Base-by-base conservation (phyloP, 495 filamentous ascomycete genomes). In the Neurospora sp. region DNA sequence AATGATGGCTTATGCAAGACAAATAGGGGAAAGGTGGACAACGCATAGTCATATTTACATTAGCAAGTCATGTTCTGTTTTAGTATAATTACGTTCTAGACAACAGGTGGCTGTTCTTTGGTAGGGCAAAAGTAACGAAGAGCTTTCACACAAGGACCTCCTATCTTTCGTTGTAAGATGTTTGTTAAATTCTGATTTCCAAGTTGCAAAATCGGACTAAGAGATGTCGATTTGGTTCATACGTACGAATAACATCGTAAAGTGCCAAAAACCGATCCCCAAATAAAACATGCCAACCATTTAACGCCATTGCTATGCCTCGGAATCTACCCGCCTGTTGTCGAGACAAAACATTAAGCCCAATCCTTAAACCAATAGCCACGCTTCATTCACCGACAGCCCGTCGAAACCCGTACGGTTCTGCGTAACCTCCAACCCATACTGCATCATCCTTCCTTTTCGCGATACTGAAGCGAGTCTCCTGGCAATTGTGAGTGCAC, bases 251-350 rank as follows among this genome's bases (percentile, higher is more conserved):
- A 16, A 4, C 54, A 66, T 35, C 11, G 48, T 35, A 18, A 16
- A 16, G 54, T 10, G 0, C 54, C 5, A 0, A 2, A 18, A 66
- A 62, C 54, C 5, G 12, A 3, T 1, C 5, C 27, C 54, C 54
- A 35, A 27, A 35, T 31, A 66, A 66, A 59, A 9, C 54, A 35
- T 4, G 5, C 54, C 54, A 70, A 70, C 38, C 72, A 41, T 54
- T 69, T 18, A 62, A 77, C 76, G 73, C 76, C 76, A 37, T 74
- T 73, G 76, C 76, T 75, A 77, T 77, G 74, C 74, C 72, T 69
- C 11, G 14, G 54, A 35, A 37, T 35, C 27, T 66, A 16, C 54
- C 54, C 54, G 54, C 54, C 54, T 31, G 14, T 35, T 35, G 27
- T 66, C 54, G 54, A 62, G 54, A 35, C 27, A 35, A 66, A 62